Conservation (phyloP, 2,329 filamentous ascomycete species). For the Penicillium sp. region DNA sequence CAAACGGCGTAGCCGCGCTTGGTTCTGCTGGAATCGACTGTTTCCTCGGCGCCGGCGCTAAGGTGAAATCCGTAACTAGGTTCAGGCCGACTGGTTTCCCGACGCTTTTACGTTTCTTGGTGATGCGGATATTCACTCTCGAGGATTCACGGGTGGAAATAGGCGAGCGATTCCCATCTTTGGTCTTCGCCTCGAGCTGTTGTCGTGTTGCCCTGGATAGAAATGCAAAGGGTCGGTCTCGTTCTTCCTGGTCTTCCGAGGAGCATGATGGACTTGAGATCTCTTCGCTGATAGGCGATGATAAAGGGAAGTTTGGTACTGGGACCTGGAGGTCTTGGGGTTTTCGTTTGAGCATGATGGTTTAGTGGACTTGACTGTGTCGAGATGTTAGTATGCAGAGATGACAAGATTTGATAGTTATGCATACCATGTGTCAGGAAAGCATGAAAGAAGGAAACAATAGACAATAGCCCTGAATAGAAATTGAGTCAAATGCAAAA, state of each 20-base stretch:
- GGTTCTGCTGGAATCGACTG: slow-evolving; percentile 4
- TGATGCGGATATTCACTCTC: slow-evolving; percentile 17
- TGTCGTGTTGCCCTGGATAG: slow-evolving; percentile 27
- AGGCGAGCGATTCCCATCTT: slow-evolving; percentile 9
- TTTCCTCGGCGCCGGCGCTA: slow-evolving; percentile 14
- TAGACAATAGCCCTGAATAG: neutral
- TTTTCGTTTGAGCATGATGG: slow-evolving; percentile 26
- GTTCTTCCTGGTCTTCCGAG: slow-evolving; percentile 31
- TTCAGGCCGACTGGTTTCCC: slow-evolving; percentile 42
- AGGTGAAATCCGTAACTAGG: slow-evolving; percentile 44
- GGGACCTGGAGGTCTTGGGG: slow-evolving; percentile 33
- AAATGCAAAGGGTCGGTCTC: slow-evolving; percentile 34
- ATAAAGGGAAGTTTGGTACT: slow-evolving; percentile 43
- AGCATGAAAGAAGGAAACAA: slow-evolving; percentile 3
- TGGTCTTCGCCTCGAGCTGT: slow-evolving; percentile 15
- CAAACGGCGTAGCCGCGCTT: slow-evolving; percentile 24
- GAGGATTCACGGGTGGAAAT: slow-evolving; percentile 12
- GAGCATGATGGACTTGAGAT: slow-evolving; percentile 40
- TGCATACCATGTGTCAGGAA: slow-evolving; percentile 11
- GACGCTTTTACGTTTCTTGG: slow-evolving; percentile 25
- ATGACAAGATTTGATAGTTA: neutral
- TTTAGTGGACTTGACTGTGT: neutral
- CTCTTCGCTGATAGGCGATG: slow-evolving; percentile 47
- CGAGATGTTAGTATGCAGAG: neutral
- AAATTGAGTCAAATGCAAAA: slow-evolving; percentile 2